Percentiles rank a stretch among this genome's conserved stretches.
phyloP scores from a whole-genome alignment of 2,329 filamentous ascomycete species.

The Ascosphaera pollenicola region DNA sequence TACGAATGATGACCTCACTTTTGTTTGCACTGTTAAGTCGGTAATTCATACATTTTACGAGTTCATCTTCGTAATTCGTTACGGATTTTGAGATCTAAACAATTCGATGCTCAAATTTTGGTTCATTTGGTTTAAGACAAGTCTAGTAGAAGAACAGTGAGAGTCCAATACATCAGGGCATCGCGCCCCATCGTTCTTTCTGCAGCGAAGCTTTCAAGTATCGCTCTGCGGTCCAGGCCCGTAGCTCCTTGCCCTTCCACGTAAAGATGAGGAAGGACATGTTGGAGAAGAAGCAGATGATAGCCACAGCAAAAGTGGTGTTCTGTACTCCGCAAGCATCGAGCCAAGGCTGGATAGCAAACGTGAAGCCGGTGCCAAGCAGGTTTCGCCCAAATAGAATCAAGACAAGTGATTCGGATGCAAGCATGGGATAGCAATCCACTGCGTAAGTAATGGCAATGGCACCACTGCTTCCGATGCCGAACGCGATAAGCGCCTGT shows the following conservation, averaged over 20 bases:
- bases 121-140: too few species aligned
- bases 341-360: slow-evolving; percentile 17
- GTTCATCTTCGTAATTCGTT: too few species aligned
- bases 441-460: slow-evolving; percentile 11
- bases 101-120: too few species aligned
- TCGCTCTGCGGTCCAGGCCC: slow-evolving; percentile 4
- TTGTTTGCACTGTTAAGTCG: too few species aligned
- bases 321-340: slow-evolving; percentile 13
- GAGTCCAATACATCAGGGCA: too few species aligned
- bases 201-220: slow-evolving; percentile 3
- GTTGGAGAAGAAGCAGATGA: slow-evolving; percentile 8
- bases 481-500: slow-evolving; percentile 11
- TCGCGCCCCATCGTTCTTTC: slow-evolving; percentile 1
- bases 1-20: too few species aligned
- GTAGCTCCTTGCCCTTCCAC: slow-evolving; percentile 5
- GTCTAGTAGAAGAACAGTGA: too few species aligned
- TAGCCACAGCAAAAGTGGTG: slow-evolving; percentile 13
- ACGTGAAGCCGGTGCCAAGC: slow-evolving; percentile 12
- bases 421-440: slow-evolving; percentile 11
- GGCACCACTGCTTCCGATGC: slow-evolving; percentile 6
- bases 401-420: slow-evolving; percentile 12
- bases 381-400: slow-evolving; percentile 20
- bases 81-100: too few species aligned
- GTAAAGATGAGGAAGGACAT: slow-evolving; percentile 5
- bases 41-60: too few species aligned